Conservation (phyloP, 768 basidiomycete species). For the Auricularia cornea region DNA sequence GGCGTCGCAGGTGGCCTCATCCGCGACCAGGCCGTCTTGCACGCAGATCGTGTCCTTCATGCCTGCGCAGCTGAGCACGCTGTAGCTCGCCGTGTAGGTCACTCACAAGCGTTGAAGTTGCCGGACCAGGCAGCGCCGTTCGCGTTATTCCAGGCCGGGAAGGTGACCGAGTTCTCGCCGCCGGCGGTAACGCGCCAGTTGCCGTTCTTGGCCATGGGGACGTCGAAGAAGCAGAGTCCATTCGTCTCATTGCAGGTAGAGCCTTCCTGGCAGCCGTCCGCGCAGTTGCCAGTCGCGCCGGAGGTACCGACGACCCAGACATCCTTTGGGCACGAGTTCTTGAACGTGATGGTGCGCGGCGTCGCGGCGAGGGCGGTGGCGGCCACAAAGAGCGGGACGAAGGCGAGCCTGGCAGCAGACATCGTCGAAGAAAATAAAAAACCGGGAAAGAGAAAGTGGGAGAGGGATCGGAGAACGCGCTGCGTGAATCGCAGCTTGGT, state of each 20-base stretch:
- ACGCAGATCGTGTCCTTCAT: constrained; percentile 2
- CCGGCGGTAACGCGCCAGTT: constrained; percentile 5
- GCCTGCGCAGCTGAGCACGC: neutral
- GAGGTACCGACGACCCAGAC: constrained; percentile 6
- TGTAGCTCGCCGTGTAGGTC: too few relatives aligned
- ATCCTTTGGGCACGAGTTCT: constrained; percentile 2
- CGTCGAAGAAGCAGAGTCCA: constrained; percentile 6
- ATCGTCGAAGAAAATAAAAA: neutral
- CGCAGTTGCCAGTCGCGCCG: constrained; percentile 6
- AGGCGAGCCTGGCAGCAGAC: neutral
- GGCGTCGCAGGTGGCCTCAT: constrained; percentile 3
- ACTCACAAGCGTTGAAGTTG: constrained; percentile 5
- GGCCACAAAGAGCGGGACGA: neutral
- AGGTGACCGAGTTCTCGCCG: constrained; percentile 3
- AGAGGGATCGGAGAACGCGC: neutral
- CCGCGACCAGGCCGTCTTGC: neutral
- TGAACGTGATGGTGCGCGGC: neutral
- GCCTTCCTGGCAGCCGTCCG: constrained; percentile 4
- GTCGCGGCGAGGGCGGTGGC: neutral
- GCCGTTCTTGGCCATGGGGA: constrained; percentile 3
- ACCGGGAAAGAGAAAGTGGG: neutral
- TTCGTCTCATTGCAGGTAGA: constrained; percentile 5
- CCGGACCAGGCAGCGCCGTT: constrained; percentile 6
- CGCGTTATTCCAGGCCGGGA: constrained; percentile 1
- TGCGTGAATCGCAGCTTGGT: too few relatives aligned